Evolutionary conservation across 1,284 basidiomycete species (phyloP).

Genomic region (Cutaneotrichosporon mucoides): DNA sequence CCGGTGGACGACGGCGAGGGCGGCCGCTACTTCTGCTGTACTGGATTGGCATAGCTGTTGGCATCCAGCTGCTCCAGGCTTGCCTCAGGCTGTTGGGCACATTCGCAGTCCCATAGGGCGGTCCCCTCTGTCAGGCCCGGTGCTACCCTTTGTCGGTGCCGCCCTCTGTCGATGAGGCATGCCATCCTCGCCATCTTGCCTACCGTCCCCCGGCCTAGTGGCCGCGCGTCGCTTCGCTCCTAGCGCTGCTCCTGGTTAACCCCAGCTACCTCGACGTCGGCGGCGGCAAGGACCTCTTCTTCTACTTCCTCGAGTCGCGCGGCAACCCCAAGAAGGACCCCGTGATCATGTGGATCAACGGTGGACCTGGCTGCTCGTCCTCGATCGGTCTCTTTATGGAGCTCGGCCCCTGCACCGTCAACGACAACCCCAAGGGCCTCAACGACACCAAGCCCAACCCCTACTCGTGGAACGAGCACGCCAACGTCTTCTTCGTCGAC

Average conservation of each 20-base stretch:
- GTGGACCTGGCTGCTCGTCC: slow-evolving; percentile 50
- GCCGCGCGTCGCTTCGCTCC: too few relatives aligned
- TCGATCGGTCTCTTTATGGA: slow-evolving; percentile 54
- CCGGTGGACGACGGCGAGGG: too few relatives aligned
- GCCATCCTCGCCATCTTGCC: too few relatives aligned
- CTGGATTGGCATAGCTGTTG: neutral
- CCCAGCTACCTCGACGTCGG: slow-evolving; percentile 60
- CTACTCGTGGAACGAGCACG: slow-evolving; percentile 51
- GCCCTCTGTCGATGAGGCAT: too few relatives aligned
- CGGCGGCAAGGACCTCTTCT: slow-evolving; percentile 68
- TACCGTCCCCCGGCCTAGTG: too few relatives aligned
- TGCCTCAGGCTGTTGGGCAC: too few relatives aligned
- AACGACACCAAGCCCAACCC: slow-evolving; percentile 51
- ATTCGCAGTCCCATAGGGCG: too few relatives aligned
- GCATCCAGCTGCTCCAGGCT: too few relatives aligned
- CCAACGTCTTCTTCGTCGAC: slow-evolving; percentile 48
- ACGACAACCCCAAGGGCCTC: slow-evolving; percentile 33
- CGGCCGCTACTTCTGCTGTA: neutral
- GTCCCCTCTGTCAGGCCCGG: neutral
- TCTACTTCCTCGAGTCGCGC: slow-evolving; percentile 79
- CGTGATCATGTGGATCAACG: slow-evolving; percentile 51
- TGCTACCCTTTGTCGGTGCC: too few relatives aligned
- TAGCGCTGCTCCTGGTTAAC: neutral
- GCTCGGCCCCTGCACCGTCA: slow-evolving; percentile 50
- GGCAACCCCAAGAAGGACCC: slow-evolving; percentile 59